Evolutionary conservation across 768 basidiomycete genomes (phyloP), one percentile per base, ranked within the genome.

Genomic region (Lanmaoa pseudosensibilis): DNA sequence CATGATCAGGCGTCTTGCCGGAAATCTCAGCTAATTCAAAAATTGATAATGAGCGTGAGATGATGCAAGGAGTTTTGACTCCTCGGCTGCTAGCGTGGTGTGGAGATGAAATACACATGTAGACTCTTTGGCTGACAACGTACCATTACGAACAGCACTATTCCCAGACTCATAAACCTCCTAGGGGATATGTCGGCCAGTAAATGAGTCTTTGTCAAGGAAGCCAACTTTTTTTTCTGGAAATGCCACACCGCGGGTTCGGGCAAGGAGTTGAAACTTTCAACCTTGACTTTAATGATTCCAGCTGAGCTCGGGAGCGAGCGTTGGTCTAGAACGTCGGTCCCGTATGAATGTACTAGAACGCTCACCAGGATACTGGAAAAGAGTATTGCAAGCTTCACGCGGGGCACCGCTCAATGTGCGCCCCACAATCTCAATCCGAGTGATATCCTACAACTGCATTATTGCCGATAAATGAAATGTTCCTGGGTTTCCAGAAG

Each of bases 81-180:
- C 33, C 30, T 46, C 44, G 39, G 21, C 52, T 19, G 41, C 46
- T 39, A 12, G 23, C 43, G 36, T 13, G 34, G 33, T 27, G 19
- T 45, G 39, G 33, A 62, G 36, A 64, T 59, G 50, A 53, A 53
- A 51, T 38, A 38, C 30, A 49, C 46, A 43, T 44, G 50, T 27
- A 9, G 18, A 10, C 34, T 13, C 34, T 23, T 41, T 38, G 21
- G 46, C 38, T 21, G 45, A 48, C 60, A 50, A 53, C 54, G 53
- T 50, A 49, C 30, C 18, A 39, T 45, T 16, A 10, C 36, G 50
- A 33, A 39, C 9, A 16, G 10, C 32, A 5, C 5, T 12, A 4
- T 54, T 61, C 64, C 33, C 52, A 58, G 49, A 57, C 40, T 65
- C 55, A 57, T 62, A 52, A 54, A 32, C 37, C 25, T 32, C 27